Evolutionary conservation across 2,329 filamentous ascomycete genomes (phyloP), one percentile per base, ranked within the genome.

Genomic region (Pseudocercospora crystallina): DNA sequence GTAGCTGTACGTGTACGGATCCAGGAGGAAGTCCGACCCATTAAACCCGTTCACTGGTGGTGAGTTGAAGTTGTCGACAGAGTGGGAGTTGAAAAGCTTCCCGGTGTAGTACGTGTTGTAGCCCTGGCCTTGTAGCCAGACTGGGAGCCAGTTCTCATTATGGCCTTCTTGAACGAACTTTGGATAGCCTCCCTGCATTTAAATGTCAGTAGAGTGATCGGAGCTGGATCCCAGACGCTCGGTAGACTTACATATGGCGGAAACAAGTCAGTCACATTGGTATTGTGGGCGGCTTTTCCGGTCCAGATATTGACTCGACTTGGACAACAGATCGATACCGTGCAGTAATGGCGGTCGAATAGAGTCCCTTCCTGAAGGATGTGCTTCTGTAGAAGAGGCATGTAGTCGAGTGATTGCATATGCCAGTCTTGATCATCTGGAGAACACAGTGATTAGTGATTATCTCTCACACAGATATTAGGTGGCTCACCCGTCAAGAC

Each of bases 101-200:
- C 83, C 47, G 58, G 80, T 78, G 60, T 88, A 89, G 61, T 86
- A 88, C 0, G 85, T 88, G 59, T 82, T 81, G 63, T 88, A 89
- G 0, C 84, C 85, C 0, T 79, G 80, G 4, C 78, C 65, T 56
- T 87, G 83, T 15, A 89, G 69, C 84, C 85, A 89, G 0, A 88
- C 67, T 0, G 85, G 85, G 0, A 89, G 74, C 54, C 84, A 88
- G 36, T 84, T 78, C 1, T 85, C 78, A 53, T 88, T 87, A 47
- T 81, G 75, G 0, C 85, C 85, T 36, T 85, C 74, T 3, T 72
- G 69, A 11, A 87, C 70, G 48, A 88, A 85, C 60, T 87, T 86
- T 1, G 81, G 80, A 60, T 84, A 89, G 5, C 80, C 80, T n/a
- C 80, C 77, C 51, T 79, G 20, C 3, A 26, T 26, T 26, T 26